Percentiles rank a stretch among this genome's conserved stretches.
These are phyloP conservation scores for Huntiella savannae DNA, from an alignment of 2,329 filamentous ascomycete genomes.

Conservation along the genomic window DNA sequence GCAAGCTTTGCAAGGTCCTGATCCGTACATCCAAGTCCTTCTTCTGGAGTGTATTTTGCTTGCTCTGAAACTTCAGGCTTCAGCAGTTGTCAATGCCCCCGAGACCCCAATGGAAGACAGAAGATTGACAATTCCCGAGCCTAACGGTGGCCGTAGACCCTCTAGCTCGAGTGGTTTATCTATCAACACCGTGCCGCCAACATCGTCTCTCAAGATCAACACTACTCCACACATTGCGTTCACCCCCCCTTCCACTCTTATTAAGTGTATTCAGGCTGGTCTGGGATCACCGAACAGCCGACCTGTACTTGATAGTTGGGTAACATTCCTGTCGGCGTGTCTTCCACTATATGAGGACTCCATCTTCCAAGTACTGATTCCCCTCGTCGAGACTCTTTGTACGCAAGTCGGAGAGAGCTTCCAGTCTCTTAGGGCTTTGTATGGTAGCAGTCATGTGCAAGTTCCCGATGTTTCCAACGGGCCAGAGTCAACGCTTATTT, in stretches of 20 bases:
- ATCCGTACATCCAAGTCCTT: slow-evolving; percentile 55
- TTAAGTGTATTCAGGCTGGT: slow-evolving; percentile 68
- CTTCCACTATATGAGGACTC: slow-evolving; percentile 66
- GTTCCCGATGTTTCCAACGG: slow-evolving; percentile 10
- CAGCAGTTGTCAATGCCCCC: slow-evolving; percentile 27
- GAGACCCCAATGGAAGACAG: slow-evolving; percentile 36
- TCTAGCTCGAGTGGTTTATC: slow-evolving; percentile 1
- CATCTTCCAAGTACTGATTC: slow-evolving; percentile 80
- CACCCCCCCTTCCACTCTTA: slow-evolving; percentile 49
- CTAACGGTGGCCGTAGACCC: background rate
- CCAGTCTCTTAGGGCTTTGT: slow-evolving; percentile 46
- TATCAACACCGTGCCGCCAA: background rate
- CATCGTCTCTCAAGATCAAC: slow-evolving; percentile 1
- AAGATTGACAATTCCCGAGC: background rate
- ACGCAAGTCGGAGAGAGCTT: slow-evolving; percentile 58
- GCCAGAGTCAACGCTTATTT: slow-evolving; percentile 57
- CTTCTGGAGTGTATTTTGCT: slow-evolving; percentile 63
- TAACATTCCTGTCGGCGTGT: slow-evolving; percentile 64
- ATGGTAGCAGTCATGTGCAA: slow-evolving; percentile 22
- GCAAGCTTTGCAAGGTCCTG: slow-evolving; percentile 38
- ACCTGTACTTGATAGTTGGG: slow-evolving; percentile 76
- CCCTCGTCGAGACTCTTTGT: slow-evolving; percentile 78
- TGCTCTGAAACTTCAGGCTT: slow-evolving; percentile 44
- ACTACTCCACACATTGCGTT: slow-evolving; percentile 9
- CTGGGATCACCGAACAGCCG: slow-evolving; percentile 58